Conservation (phyloP, 768 basidiomycete genomes). For the Gyrodon lividus region DNA sequence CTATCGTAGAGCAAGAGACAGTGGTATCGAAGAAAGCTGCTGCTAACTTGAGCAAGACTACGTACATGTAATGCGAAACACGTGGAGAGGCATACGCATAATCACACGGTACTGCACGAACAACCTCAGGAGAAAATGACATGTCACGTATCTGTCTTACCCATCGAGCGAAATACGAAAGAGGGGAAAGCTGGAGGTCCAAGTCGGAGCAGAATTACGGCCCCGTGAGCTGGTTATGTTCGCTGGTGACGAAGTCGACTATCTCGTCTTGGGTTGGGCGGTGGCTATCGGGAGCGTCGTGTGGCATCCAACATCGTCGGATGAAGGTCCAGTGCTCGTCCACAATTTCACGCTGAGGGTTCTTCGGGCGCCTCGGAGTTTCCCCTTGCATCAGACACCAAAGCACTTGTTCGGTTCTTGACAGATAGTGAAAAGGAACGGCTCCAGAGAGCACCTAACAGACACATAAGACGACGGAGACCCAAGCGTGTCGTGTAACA, state of each 20-base stretch:
- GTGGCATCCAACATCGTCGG: conserved; percentile 36
- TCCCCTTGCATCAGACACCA: conserved; percentile 4
- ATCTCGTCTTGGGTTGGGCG: conserved; percentile 2
- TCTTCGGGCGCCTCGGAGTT: conserved; percentile 31
- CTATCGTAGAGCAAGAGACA: no score
- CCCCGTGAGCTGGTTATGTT: background rate
- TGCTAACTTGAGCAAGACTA: no score
- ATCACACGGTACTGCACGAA: background rate
- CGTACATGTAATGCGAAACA: no score
- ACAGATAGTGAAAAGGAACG: background rate
- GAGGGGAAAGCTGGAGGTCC: background rate
- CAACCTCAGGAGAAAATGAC: background rate
- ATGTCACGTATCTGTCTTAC: background rate
- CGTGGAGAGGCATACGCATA: no score
- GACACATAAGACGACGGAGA: background rate
- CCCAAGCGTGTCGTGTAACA: conserved; percentile 24
- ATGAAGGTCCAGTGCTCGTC: conserved; percentile 44
- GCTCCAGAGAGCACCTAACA: conserved; percentile 15
- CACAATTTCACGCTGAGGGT: conserved; percentile 24
- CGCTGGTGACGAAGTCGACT: background rate
- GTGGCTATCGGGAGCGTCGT: background rate
- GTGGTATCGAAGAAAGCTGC: no score
- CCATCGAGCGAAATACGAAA: background rate
- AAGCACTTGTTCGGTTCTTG: background rate
- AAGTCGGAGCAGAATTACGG: background rate